phyloP scores from a whole-genome alignment of 495 filamentous ascomycete species.

The Beverwykella pulmonaria region DNA sequence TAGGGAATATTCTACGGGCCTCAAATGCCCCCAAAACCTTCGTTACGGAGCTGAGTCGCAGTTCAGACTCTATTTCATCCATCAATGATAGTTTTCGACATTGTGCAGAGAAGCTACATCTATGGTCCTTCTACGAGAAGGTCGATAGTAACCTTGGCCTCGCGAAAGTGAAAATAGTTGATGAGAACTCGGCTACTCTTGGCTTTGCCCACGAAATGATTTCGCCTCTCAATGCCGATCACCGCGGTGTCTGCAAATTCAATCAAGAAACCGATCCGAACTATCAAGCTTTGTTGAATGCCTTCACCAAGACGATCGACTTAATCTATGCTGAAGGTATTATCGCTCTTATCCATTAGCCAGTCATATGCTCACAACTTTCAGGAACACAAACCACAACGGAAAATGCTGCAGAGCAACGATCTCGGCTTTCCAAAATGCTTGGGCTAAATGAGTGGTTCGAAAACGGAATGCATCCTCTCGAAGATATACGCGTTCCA shows the following conservation, averaged over 20 bases:
- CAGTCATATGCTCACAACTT: neutral
- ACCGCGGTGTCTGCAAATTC: neutral
- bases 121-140: neutral
- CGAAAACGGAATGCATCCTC: neutral
- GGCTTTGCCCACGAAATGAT: slow-evolving; percentile 12
- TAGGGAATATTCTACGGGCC: slow-evolving; percentile 47
- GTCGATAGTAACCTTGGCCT: neutral
- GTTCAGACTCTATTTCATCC: neutral
- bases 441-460: slow-evolving; percentile 16
- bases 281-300: neutral
- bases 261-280: neutral
- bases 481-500: neutral
- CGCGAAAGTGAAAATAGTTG: slow-evolving; percentile 12
- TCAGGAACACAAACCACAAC: no score
- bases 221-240: slow-evolving; percentile 14
- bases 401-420: no score
- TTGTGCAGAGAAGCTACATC: neutral
- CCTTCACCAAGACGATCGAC: neutral
- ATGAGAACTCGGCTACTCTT: slow-evolving; percentile 17
- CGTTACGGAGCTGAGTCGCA: slow-evolving; percentile 8
- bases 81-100: slow-evolving; percentile 27
- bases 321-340: no score
- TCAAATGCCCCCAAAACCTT: neutral
- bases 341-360: neutral
- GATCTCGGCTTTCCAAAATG: neutral